Conservation (phyloP, 129 eudicot genomes). For the Dittrichia graveolens region DNA sequence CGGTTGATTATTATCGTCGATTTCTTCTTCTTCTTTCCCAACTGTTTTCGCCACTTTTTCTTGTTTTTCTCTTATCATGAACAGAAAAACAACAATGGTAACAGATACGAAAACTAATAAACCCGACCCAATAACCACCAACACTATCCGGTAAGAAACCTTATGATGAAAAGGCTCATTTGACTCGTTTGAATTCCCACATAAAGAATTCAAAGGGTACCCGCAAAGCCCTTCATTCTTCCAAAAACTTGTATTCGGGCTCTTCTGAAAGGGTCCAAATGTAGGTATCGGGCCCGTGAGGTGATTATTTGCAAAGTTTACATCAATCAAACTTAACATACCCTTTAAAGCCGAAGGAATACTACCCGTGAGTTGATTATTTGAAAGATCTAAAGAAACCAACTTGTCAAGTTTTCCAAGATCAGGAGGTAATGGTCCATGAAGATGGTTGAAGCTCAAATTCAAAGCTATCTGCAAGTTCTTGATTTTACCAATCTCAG, state of each 20-base stretch:
- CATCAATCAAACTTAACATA: constrained; percentile 90
- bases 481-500: constrained; percentile 89
- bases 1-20: constrained; percentile 47
- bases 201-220: constrained; percentile 63
- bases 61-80: constrained; percentile 94
- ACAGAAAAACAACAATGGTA: constrained; percentile 72
- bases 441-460: constrained; percentile 88
- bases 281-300: constrained; percentile 82
- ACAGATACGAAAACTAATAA: constrained; percentile 83
- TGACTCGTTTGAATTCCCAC: constrained; percentile 53
- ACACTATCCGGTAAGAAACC: constrained; percentile 74
- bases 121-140: constrained; percentile 95
- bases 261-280: constrained; percentile 84
- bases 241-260: constrained; percentile 75
- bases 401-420: constrained; percentile 88
- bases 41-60: constrained; percentile 66
- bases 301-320: constrained; percentile 86
- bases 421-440: constrained; percentile 80
- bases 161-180: constrained; percentile 57
- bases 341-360: constrained; percentile 75
- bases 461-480: constrained; percentile 90
- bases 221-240: constrained; percentile 93
- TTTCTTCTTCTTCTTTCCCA: constrained; percentile 46
- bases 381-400: constrained; percentile 85
- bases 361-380: constrained; percentile 76